phyloP scores from a whole-genome alignment of 1,284 basidiomycete species.

The Trametes hirsuta region DNA sequence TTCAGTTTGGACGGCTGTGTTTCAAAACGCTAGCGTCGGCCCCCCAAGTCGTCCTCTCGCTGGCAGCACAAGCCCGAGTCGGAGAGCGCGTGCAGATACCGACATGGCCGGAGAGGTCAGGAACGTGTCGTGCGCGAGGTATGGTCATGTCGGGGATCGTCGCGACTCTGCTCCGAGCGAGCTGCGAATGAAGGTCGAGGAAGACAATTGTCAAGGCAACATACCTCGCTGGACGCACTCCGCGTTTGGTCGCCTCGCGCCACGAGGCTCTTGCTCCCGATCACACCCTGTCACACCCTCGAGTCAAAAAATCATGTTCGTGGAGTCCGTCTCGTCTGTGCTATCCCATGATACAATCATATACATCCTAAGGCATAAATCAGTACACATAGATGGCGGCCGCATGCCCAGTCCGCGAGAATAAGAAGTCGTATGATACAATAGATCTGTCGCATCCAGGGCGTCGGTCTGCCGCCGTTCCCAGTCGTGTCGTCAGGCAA shows the following conservation, averaged over 20 bases:
- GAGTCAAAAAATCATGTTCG: not conserved
- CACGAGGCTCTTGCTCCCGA: conserved; percentile 3
- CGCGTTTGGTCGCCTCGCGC: conserved; percentile 6
- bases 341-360: conserved; percentile 7
- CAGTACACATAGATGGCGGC: conserved; percentile 6
- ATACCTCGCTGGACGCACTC: conserved; percentile 2
- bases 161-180: conserved; percentile 6
- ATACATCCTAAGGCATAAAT: conserved; percentile 14
- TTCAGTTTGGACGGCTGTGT: not conserved
- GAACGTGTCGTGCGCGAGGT: conserved; percentile 4
- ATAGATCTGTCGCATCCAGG: conserved; percentile 3
- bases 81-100: conserved; percentile 8
- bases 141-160: conserved; percentile 25
- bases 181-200: not conserved
- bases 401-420: conserved; percentile 6
- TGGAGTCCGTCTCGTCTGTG: not conserved
- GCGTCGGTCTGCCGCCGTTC: conserved; percentile 1
- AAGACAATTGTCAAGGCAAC: conserved; percentile 17
- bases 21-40: not conserved
- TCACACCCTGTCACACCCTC: conserved; percentile 4
- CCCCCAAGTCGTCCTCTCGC: not conserved
- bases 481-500: conserved; percentile 4
- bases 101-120: conserved; percentile 19
- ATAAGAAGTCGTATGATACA: conserved; percentile 7
- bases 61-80: not conserved